These are phyloP conservation scores for Tricholoma sp. DNA, from an alignment of 768 basidiomycete species.

Conservation along the genomic window DNA sequence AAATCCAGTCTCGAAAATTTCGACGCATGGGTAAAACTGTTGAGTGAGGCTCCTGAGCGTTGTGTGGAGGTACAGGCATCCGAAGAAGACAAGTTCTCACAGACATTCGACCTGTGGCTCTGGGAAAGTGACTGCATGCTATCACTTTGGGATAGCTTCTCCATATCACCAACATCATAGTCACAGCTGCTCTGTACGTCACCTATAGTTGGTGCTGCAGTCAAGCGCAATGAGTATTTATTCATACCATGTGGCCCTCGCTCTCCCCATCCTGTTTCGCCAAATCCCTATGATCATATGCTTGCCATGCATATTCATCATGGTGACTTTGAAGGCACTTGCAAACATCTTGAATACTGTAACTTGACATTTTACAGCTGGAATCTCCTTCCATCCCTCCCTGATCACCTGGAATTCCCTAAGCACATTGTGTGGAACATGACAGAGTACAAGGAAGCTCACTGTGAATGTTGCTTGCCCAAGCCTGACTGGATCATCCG, in stretches of 20 bases:
- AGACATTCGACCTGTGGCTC: constrained; percentile 31
- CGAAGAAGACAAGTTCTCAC: constrained; percentile 26
- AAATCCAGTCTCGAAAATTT: constrained; percentile 31
- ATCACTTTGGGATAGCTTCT: constrained; percentile 28
- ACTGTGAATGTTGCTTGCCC: constrained; percentile 30
- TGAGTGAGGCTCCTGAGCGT: constrained; percentile 34
- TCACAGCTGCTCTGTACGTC: constrained; percentile 28
- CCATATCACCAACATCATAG: constrained; percentile 25
- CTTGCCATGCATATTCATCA: constrained; percentile 35
- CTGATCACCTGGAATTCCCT: constrained; percentile 24
- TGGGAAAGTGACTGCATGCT: constrained; percentile 30
- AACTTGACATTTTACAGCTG: constrained; percentile 30
- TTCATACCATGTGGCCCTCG: constrained; percentile 26
- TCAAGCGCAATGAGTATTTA: constrained; percentile 31
- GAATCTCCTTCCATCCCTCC: constrained; percentile 30
- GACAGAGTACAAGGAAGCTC: constrained; percentile 18
- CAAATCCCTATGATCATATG: constrained; percentile 30
- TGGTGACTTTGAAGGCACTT: constrained; percentile 33
- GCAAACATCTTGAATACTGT: constrained; percentile 24
- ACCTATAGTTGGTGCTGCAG: constrained; percentile 29
- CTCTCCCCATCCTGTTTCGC: constrained; percentile 20
- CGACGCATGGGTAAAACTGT: constrained; percentile 32
- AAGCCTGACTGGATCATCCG: constrained; percentile 18
- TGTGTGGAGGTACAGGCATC: constrained; percentile 38
- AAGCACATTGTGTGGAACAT: constrained; percentile 15